phyloP scores from a whole-genome alignment of 2,329 filamentous ascomycete genomes.

The Thielaviopsis euricoi region DNA sequence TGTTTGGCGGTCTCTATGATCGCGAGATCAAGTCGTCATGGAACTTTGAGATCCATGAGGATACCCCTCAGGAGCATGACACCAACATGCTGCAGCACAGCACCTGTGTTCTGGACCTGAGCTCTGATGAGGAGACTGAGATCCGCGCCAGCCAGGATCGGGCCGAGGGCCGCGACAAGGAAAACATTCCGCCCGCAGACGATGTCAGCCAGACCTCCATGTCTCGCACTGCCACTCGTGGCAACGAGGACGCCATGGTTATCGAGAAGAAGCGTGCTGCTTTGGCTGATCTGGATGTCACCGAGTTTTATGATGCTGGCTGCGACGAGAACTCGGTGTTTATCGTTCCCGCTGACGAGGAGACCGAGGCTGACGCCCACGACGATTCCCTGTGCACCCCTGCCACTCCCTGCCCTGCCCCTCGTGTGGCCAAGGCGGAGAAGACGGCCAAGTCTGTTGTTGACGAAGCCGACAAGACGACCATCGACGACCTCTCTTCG shows the following conservation, averaged over 20 bases:
- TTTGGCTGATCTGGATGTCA: slow-evolving; percentile 48
- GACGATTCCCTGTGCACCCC: background rate
- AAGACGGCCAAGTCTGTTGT: background rate
- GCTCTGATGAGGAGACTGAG: slow-evolving; percentile 64
- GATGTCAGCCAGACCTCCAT: slow-evolving; percentile 43
- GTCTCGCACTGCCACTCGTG: slow-evolving; percentile 19
- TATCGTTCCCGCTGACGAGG: slow-evolving; percentile 44
- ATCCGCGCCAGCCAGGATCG: slow-evolving; percentile 33
- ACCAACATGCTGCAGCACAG: slow-evolving; percentile 87
- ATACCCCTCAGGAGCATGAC: slow-evolving; percentile 77
- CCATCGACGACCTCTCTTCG: slow-evolving; percentile 12
- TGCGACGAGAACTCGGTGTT: slow-evolving; percentile 47
- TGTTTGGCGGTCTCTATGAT: slow-evolving; percentile 22
- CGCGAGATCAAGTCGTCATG: slow-evolving; percentile 47
- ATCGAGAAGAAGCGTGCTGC: slow-evolving; percentile 49
- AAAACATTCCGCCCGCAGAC: slow-evolving; percentile 69
- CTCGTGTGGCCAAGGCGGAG: background rate
- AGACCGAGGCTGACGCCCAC: slow-evolving; percentile 20
- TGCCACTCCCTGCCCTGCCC: background rate
- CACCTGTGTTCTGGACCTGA: slow-evolving; percentile 74
- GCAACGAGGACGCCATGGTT: slow-evolving; percentile 34
- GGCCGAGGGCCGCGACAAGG: slow-evolving; percentile 59
- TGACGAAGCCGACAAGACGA: slow-evolving; percentile 6
- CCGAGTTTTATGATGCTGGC: slow-evolving; percentile 51
- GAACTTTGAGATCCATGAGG: slow-evolving; percentile 92